Evolutionary conservation across 1,139 yeast genomes (phyloP).

Genomic region (Debaryomyces nepalensis): DNA sequence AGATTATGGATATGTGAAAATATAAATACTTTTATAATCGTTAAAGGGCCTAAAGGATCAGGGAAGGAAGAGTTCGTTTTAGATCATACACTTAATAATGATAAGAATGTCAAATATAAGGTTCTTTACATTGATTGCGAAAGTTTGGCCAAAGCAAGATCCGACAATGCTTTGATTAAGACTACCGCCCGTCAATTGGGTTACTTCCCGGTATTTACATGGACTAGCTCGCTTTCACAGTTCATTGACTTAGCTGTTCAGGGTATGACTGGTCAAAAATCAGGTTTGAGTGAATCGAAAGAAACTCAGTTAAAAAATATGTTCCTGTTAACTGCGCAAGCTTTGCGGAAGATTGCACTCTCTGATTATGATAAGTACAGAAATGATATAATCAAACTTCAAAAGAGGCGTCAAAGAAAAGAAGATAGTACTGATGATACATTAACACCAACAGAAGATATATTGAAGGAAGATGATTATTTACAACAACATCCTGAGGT

Average conservation of each 20-base stretch:
- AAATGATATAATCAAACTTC: slow-evolving; percentile 27
- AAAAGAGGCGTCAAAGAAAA: slow-evolving; percentile 26
- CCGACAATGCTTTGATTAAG: slow-evolving; percentile 70
- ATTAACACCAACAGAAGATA: slow-evolving; percentile 14
- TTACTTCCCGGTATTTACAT: slow-evolving; percentile 90
- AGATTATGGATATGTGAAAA: slow-evolving; percentile 83
- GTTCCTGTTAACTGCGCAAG: slow-evolving; percentile 72
- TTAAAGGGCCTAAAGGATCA: slow-evolving; percentile 92
- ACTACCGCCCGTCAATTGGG: slow-evolving; percentile 80
- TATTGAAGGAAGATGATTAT: slow-evolving; percentile 74
- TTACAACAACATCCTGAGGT: slow-evolving; percentile 84
- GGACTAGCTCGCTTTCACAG: slow-evolving; percentile 82
- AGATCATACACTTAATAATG: slow-evolving; percentile 63
- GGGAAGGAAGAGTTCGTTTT: slow-evolving; percentile 85
- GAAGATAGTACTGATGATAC: slow-evolving; percentile 13
- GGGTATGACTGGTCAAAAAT: slow-evolving; percentile 91
- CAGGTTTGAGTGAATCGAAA: slow-evolving; percentile 85
- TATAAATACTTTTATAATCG: slow-evolving; percentile 78
- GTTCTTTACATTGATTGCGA: slow-evolving; percentile 82
- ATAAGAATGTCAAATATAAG: slow-evolving; percentile 48
- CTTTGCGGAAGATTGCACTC: slow-evolving; percentile 71
- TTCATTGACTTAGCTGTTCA: slow-evolving; percentile 86
- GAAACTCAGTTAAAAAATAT: slow-evolving; percentile 85
- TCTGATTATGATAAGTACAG: slow-evolving; percentile 41
- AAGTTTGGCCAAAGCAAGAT: slow-evolving; percentile 67